These are phyloP conservation scores for Sphaerulina musiva DNA, from an alignment of 2,329 filamentous ascomycete species.

Conservation along the genomic window DNA sequence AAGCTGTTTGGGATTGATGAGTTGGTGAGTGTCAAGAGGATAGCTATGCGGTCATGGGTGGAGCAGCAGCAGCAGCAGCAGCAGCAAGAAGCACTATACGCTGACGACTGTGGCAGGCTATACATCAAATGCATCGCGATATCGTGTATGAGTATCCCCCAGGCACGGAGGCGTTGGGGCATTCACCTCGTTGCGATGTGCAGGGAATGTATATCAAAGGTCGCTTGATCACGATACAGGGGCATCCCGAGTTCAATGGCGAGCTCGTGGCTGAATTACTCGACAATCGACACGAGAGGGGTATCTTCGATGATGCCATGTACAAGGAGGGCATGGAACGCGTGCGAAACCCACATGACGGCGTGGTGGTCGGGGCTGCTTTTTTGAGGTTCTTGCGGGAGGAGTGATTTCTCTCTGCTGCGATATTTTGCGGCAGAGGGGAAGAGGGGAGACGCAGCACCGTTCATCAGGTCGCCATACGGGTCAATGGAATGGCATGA, in stretches of 20 bases:
- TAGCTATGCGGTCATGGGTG: not conserved
- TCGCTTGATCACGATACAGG: constrained; percentile 69
- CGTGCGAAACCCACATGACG: constrained; percentile 66
- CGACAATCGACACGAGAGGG: constrained; percentile 55
- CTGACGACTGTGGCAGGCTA: constrained; percentile 42
- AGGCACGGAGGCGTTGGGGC: constrained; percentile 57
- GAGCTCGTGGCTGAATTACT: constrained; percentile 66
- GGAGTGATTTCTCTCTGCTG: constrained; percentile 25
- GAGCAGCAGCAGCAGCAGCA: not conserved
- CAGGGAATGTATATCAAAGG: constrained; percentile 70
- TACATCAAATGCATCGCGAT: constrained; percentile 86
- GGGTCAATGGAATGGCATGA: not conserved
- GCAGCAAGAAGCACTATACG: not conserved
- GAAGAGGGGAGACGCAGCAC: not conserved
- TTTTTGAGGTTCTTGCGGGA: constrained; percentile 73
- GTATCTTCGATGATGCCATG: constrained; percentile 63
- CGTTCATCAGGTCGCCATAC: not conserved
- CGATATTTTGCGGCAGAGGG: not conserved
- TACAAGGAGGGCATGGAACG: constrained; percentile 63
- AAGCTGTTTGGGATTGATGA: constrained; percentile 63
- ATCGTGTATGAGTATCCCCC: constrained; percentile 59
- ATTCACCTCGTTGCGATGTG: constrained; percentile 61
- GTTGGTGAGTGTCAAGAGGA: constrained; percentile 42
- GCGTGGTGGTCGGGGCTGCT: constrained; percentile 63
- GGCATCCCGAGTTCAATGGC: constrained; percentile 75